A percentile compares a stretch with the other conserved stretches of the same genome.
Conservation (phyloP, 306 rosid genomes). For the Quercus alba region DNA sequence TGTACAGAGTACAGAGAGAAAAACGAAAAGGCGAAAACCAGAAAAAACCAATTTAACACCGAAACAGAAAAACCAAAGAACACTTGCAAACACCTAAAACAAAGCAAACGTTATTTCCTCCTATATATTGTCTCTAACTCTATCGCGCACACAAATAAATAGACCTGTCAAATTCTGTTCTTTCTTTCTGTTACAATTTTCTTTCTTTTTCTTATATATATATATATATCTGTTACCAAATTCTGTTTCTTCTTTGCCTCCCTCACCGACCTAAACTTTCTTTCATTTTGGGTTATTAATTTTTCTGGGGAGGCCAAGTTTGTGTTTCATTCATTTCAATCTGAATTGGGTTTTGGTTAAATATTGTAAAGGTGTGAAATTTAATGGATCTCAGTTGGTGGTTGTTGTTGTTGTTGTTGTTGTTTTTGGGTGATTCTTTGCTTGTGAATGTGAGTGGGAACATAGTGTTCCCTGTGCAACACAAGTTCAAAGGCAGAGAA, state of each 20-base stretch:
- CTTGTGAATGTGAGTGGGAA: conserved; percentile 25
- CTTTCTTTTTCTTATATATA: background rate
- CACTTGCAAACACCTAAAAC: too few species aligned
- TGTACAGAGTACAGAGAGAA: too few species aligned
- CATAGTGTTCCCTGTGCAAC: conserved; percentile 53
- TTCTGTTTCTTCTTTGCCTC: background rate
- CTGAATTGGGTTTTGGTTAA: conserved; percentile 4
- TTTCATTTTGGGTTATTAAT: background rate
- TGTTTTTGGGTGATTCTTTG: conserved; percentile 17
- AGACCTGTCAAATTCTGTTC: conserved; percentile 24
- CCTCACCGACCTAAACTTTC: conserved; percentile 11
- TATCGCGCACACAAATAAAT: too few species aligned
- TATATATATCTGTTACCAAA: background rate
- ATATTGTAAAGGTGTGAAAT: too few species aligned
- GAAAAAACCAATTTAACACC: too few species aligned
- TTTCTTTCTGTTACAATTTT: background rate
- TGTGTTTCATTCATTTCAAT: background rate
- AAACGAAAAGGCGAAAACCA: too few species aligned
- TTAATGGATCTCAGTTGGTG: conserved; percentile 45
- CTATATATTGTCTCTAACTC: too few species aligned
- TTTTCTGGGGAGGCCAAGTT: background rate
- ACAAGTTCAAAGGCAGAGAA: conserved; percentile 55
- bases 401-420: conserved; percentile 8
- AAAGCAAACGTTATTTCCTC: too few species aligned
- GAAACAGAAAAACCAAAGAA: too few species aligned